phyloP scores from a whole-genome alignment of 306 rosid species.

The Vigna angularis region DNA sequence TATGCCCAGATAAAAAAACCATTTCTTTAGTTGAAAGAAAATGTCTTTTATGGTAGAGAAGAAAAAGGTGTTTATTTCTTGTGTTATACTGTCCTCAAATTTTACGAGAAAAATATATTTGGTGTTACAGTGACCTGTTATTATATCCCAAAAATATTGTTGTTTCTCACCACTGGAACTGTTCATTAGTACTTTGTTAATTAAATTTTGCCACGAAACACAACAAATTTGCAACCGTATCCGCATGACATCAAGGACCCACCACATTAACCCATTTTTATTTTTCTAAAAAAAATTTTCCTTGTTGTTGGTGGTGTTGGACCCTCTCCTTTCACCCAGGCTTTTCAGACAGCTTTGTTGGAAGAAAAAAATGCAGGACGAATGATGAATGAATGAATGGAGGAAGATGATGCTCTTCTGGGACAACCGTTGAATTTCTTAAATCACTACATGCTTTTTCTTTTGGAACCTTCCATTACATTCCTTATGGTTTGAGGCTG shows the following conservation, averaged over 20 bases:
- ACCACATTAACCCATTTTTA: slow-evolving; percentile 40
- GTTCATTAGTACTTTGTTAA: slow-evolving; percentile 35
- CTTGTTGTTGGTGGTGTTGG: slow-evolving; percentile 37
- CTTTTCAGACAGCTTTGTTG: slow-evolving; percentile 63
- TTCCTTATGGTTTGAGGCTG: slow-evolving; percentile 54
- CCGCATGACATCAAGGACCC: slow-evolving; percentile 58
- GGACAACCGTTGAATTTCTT: slow-evolving; percentile 43
- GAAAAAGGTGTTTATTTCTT: background rate
- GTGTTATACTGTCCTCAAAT: slow-evolving; percentile 1
- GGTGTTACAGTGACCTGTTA: background rate
- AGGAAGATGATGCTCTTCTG: slow-evolving; percentile 41
- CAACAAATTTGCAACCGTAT: slow-evolving; percentile 62
- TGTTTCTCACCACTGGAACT: background rate
- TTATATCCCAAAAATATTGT: background rate
- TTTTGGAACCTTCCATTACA: slow-evolving; percentile 49
- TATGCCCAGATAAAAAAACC: background rate
- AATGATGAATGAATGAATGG: slow-evolving; percentile 32
- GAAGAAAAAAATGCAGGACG: slow-evolving; percentile 50
- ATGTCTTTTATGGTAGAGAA: too few relatives aligned
- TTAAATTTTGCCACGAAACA: slow-evolving; percentile 50
- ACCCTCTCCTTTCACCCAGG: slow-evolving; percentile 51
- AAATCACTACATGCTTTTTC: slow-evolving; percentile 38
- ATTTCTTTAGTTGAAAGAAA: too few relatives aligned
- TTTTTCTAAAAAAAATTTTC: background rate
- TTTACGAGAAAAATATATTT: background rate